phyloP scores from a whole-genome alignment of 2,329 filamentous ascomycete genomes.

The Colletotrichum viniferum region DNA sequence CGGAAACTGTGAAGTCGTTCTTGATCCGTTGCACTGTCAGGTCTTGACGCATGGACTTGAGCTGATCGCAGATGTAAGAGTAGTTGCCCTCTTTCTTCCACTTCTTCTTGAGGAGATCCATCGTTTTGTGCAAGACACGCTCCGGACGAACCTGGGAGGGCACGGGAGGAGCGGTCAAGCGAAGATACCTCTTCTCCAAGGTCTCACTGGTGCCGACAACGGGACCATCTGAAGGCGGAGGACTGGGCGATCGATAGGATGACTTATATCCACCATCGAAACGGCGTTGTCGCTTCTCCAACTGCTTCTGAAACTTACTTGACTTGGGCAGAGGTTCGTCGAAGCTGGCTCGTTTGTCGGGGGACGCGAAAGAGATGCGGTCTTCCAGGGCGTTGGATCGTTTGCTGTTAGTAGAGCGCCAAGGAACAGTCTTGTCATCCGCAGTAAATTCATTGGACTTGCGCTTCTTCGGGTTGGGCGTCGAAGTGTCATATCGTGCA shows the following conservation, averaged over 20 bases:
- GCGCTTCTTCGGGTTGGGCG: constrained; percentile 71
- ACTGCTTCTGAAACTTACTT: constrained; percentile 89
- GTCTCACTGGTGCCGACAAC: constrained; percentile 84
- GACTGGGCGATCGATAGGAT: constrained; percentile 59
- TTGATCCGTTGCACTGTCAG: constrained; percentile 97
- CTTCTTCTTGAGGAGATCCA: constrained; percentile 90
- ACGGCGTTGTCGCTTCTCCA: constrained; percentile 88
- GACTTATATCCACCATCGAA: constrained; percentile 74
- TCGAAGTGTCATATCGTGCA: constrained; percentile 24
- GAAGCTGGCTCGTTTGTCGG: constrained; percentile 49
- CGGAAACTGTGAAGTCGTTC: constrained; percentile 93
- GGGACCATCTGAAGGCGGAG: constrained; percentile 66
- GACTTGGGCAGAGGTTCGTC: constrained; percentile 50
- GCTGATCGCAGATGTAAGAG: constrained; percentile 97
- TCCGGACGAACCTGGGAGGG: constrained; percentile 88
- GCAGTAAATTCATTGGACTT: constrained; percentile 74
- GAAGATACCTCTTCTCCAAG: constrained; percentile 93
- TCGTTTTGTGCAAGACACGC: constrained; percentile 76
- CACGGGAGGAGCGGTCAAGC: constrained; percentile 88
- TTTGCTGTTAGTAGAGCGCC: constrained; percentile 71
- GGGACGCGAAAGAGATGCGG: constrained; percentile 69
- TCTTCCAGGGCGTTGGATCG: constrained; percentile 65
- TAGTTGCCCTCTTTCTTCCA: constrained; percentile 96
- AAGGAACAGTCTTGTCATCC: constrained; percentile 66
- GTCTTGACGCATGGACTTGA: constrained; percentile 98